Percentiles rank a stretch among this genome's conserved stretches.
Evolutionary conservation across 23 red algal genomes (phyloP).

Genomic region (Gracilaria domingensis): DNA sequence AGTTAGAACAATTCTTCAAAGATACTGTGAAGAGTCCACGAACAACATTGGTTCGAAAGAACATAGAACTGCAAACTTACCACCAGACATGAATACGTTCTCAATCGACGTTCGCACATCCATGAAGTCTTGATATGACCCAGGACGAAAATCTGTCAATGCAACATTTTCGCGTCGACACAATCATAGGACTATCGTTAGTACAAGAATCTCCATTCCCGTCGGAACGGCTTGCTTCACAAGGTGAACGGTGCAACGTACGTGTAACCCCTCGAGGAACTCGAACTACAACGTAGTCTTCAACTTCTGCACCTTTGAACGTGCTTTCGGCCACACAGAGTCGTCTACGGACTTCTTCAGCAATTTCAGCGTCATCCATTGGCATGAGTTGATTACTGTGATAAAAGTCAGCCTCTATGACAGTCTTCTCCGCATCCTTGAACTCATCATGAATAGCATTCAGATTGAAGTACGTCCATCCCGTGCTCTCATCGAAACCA

Average conservation of each 20-base stretch:
- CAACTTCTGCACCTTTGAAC: constrained; percentile 57
- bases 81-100: constrained; percentile 73
- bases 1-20: background rate
- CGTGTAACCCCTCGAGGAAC: constrained; percentile 80
- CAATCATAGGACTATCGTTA: no score
- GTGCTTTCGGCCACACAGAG: constrained; percentile 61
- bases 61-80: constrained; percentile 22
- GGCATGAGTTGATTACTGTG: constrained; percentile 77
- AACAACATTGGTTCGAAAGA: background rate
- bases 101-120: constrained; percentile 61
- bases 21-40: background rate
- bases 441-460: constrained; percentile 87
- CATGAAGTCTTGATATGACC: constrained; percentile 81
- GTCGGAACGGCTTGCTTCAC: no score
- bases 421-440: constrained; percentile 60
- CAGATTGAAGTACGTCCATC: constrained; percentile 91
- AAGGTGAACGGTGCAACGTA: constrained; percentile 11
- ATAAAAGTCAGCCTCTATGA: constrained; percentile 91
- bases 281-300: constrained; percentile 79
- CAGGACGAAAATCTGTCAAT: constrained; percentile 78
- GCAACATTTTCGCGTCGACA: background rate
- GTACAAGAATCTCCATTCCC: no score
- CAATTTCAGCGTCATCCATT: constrained; percentile 76
- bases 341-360: constrained; percentile 52
- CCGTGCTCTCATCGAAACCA: constrained; percentile 82